phyloP scores from a whole-genome alignment of 352 stramenopile species.

The Pilasporangium apinafurcum region DNA sequence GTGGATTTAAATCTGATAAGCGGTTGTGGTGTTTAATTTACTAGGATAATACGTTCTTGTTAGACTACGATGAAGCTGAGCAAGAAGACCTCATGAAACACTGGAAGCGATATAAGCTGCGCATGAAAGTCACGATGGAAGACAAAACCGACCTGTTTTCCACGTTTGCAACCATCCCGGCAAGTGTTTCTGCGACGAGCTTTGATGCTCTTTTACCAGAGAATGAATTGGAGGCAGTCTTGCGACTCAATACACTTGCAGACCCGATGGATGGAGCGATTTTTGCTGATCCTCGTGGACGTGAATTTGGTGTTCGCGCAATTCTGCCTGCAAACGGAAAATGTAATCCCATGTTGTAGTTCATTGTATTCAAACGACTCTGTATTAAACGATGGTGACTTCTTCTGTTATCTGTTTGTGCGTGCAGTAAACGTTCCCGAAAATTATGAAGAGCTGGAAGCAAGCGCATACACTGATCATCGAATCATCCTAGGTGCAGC shows the following conservation, averaged over 20 bases:
- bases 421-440: constrained; percentile 40
- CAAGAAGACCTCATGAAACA: constrained; percentile 64
- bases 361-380: no score
- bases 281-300: constrained; percentile 56
- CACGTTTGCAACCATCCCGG: constrained; percentile 46
- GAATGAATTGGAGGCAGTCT: constrained; percentile 15
- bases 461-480: constrained; percentile 46
- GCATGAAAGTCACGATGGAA: constrained; percentile 75
- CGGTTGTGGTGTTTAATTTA: background rate
- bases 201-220: constrained; percentile 8
- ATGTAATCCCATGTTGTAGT: no score
- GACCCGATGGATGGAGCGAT: constrained; percentile 23
- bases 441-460: constrained; percentile 34
- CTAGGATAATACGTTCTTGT: constrained; percentile 55
- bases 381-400: background rate
- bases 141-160: constrained; percentile 48
- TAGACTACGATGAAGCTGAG: constrained; percentile 66
- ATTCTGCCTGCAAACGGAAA: constrained; percentile 32
- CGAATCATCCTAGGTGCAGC: constrained; percentile 60
- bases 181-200: constrained; percentile 18
- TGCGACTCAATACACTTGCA: constrained; percentile 27
- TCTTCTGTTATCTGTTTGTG: background rate
- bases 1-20: background rate
- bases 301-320: constrained; percentile 55
- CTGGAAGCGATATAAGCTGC: constrained; percentile 86